Evolutionary conservation across 768 basidiomycete species (phyloP), one percentile per base, ranked within the genome.

Genomic region (Rhizopogon salebrosus): DNA sequence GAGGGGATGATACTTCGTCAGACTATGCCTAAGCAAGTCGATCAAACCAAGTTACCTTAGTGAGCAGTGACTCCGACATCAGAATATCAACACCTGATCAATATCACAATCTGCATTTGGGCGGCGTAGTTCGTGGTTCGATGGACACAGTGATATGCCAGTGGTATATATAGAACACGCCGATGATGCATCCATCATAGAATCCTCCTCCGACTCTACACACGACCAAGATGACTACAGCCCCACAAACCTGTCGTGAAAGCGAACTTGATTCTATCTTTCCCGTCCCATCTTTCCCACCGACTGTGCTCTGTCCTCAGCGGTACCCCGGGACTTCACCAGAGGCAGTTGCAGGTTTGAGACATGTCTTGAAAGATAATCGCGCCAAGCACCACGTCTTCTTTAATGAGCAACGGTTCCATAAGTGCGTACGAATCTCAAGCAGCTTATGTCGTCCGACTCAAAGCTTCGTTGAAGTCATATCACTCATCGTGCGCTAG

Each of bases 361-460:
- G 49, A 0, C 40, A 64, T 5, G 52, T 73, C 6, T 64, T 83
- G 41, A 76, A 74, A 52, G 77, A 81, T 4, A 79, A 80, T 51
- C 75, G 80, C 48, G 62, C 65, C 26, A 72, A 66, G 43, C 69
- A 70, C 61, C 80, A 84, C 51, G 69, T 75, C 9, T 83, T 76
- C 63, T 73, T 76, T 60, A 76, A 81, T 49, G 60, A 77, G n/a
- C 53, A 40, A 24, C 57, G 68, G 0, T 77, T 78, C 54, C 81
- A 84, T 69, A 82, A 82, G 82, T 80, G 54, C 11, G 73, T 63
- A 14, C 7, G 0, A 14, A 6, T 18, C 46, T 20, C 3, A 4
- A 23, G 7, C 10, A 13, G 20, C 7, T 6, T 1, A 9, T 2
- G 1, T 16, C 37, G 22, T 11, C 10, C 26, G 14, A 45, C 20